These are phyloP conservation scores for Murraya koenigii DNA, from an alignment of 345 rosid species.

Conservation along the genomic window DNA sequence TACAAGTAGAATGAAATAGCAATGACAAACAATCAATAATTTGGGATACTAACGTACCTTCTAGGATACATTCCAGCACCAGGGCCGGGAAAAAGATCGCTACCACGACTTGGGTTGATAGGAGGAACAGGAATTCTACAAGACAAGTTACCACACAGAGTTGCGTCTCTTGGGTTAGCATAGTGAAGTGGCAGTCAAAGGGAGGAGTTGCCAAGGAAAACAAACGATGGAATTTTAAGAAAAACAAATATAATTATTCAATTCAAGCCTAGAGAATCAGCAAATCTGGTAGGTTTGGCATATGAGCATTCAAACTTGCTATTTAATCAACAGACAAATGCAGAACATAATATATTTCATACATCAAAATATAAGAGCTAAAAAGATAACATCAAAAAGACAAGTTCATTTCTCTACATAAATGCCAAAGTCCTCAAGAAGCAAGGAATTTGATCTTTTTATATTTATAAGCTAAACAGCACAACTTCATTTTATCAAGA, in stretches of 20 bases:
- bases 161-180: neutral
- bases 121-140: slow-evolving; percentile 61
- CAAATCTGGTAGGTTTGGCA: neutral
- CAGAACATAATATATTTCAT: neutral
- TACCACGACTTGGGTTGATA: slow-evolving; percentile 36
- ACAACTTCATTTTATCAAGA: neutral
- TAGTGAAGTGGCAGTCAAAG: neutral
- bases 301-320: slow-evolving; percentile 6
- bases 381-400: too few species aligned
- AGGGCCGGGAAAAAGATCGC: slow-evolving; percentile 69
- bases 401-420: neutral
- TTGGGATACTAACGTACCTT: slow-evolving; percentile 34
- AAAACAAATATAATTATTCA: neutral
- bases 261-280: neutral
- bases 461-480: neutral
- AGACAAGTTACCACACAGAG: slow-evolving; percentile 1
- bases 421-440: neutral
- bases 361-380: neutral
- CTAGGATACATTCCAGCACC: slow-evolving; percentile 77
- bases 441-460: neutral
- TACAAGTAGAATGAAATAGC: neutral
- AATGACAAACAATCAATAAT: neutral
- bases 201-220: neutral
- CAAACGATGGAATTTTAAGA: neutral
- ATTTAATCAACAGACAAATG: neutral